phyloP scores from a whole-genome alignment of 129 eudicot genomes.

The Centaurea solstitialis region DNA sequence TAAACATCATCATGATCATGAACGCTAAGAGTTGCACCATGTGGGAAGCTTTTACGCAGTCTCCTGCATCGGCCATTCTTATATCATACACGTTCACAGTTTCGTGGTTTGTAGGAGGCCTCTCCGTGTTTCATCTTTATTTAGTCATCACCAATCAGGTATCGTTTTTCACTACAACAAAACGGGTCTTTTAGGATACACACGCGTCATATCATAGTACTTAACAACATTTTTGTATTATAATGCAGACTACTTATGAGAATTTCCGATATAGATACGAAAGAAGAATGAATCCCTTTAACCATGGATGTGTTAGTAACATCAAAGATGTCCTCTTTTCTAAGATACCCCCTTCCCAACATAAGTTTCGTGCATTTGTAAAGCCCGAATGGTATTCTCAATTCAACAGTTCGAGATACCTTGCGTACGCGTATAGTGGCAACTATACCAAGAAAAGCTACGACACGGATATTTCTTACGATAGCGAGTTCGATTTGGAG shows the following conservation, averaged over 20 bases:
- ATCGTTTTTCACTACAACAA: background rate
- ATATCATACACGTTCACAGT: conserved; percentile 52
- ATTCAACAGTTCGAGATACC: conserved; percentile 29
- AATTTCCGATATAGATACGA: conserved; percentile 54
- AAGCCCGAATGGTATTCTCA: conserved; percentile 32
- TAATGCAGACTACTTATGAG: conserved; percentile 63
- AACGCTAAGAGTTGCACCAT: conserved; percentile 22
- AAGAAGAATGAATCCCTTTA: conserved; percentile 55
- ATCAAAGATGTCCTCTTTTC: conserved; percentile 47
- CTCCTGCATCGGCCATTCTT: conserved; percentile 52
- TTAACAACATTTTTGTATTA: background rate
- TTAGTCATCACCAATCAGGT: conserved; percentile 67
- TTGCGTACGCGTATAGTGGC: conserved; percentile 25
- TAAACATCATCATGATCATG: conserved; percentile 45
- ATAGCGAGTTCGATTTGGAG: conserved; percentile 37
- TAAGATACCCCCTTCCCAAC: conserved; percentile 41
- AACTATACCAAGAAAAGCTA: conserved; percentile 34
- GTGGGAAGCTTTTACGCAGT: conserved; percentile 44
- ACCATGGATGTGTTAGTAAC: conserved; percentile 50
- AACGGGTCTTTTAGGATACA: background rate
- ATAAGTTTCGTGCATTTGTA: conserved; percentile 41
- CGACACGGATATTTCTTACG: conserved; percentile 37
- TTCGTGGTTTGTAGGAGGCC: conserved; percentile 71
- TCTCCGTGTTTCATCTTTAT: conserved; percentile 59
- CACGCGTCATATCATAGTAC: background rate